Base-by-base conservation (phyloP, 1,284 basidiomycete species). In the Apiotrichum montevideense region DNA sequence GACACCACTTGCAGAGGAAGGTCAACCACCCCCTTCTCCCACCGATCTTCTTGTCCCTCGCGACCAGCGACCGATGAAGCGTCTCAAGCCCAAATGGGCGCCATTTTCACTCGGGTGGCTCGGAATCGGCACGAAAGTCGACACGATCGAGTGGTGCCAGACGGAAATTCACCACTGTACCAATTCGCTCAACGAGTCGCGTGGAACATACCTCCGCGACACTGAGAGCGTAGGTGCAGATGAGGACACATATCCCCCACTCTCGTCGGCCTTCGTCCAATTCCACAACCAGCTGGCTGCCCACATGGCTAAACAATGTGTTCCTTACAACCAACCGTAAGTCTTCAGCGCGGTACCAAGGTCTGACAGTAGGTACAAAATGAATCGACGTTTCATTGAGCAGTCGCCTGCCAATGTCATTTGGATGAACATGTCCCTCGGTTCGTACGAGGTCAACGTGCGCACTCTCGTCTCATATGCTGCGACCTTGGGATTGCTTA, bases 211-310 rank as follows among this genome's bases (percentile, higher is more conserved):
- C 39, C 75, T 75, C 42, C 78, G 81, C 60, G 75, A 75, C 58
- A 64, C 72, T n/a, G 45, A 54, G 6, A 57, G 54, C 7, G 56
- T 62, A 1, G 72, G 71, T 4, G 21, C 53, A 11, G 57, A 54
- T 1, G 79, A 81, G 55, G 66, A 71, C 47, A 80, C 80, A 34
- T 83, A 81, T 70, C 78, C 78, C 3, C 86, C 87, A 1, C 71
- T 88, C 62, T 90, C 85, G 70, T 88, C 87, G 33, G 90, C 89
- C 3, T 98, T 98, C 75, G 82, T 98, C 59, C 87, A 90, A 35
- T 98, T 98, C 82, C 86, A 94, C 75, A 83, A 85, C 65, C 95
- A 98, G 78, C 88, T 96, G 6, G 52, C 52, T 4, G 52, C 52
- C 15, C 52, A 48, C 54, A 80, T 94, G 71, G 90, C 88, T 1